These are phyloP conservation scores for Eimeria maxima DNA, from an alignment of 169 alveolate genomes.

Conservation along the genomic window DNA sequence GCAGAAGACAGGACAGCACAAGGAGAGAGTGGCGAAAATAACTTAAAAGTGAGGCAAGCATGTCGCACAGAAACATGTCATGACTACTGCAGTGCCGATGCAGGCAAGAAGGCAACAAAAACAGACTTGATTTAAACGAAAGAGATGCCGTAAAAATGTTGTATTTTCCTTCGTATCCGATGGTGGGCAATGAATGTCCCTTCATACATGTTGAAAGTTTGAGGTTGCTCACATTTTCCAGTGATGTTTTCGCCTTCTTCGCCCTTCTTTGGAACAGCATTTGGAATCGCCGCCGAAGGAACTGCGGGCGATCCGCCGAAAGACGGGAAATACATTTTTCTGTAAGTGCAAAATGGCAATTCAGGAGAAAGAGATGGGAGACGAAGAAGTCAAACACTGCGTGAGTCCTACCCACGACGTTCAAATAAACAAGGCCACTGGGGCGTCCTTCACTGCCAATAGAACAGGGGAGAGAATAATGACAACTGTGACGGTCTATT, in stretches of 20 bases:
- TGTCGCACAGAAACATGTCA: background rate
- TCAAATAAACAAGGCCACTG: background rate
- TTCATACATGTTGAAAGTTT: background rate
- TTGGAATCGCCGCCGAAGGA: conserved; percentile 52
- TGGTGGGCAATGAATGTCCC: too few species aligned
- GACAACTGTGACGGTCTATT: background rate
- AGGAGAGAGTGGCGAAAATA: too few species aligned
- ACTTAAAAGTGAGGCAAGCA: background rate
- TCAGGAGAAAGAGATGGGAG: background rate
- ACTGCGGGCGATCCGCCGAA: conserved; percentile 74
- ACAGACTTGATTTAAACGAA: background rate
- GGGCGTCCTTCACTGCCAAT: background rate
- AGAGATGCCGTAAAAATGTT: background rate
- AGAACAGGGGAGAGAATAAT: background rate
- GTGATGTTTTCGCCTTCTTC: conserved; percentile 80
- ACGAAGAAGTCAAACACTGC: background rate
- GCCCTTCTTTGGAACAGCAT: background rate
- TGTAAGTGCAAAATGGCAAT: background rate
- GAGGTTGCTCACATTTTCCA: conserved; percentile 69
- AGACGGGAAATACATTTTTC: conserved; percentile 74
- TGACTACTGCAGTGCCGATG: background rate
- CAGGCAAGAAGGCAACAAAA: background rate
- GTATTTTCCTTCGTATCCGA: background rate
- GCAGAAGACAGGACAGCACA: conserved; percentile 19
- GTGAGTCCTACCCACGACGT: background rate